phyloP scores from a whole-genome alignment of 306 rosid species.

The Quercus gilva region DNA sequence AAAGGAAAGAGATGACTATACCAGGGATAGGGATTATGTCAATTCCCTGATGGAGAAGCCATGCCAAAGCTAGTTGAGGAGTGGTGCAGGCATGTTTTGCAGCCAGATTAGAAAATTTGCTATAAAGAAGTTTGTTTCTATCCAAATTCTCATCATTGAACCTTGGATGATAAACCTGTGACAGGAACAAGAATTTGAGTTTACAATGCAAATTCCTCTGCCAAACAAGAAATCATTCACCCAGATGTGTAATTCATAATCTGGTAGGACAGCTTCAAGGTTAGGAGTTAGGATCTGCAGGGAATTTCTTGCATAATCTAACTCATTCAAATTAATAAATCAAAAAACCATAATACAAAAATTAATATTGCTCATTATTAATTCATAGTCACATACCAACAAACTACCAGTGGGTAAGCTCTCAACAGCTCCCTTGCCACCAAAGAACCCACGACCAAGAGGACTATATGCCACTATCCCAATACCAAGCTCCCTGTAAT shows the following conservation, averaged over 20 bases:
- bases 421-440: conserved; percentile 64
- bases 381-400: conserved; percentile 32
- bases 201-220: background rate
- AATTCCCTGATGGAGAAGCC: conserved; percentile 70
- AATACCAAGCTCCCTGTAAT: conserved; percentile 58
- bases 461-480: conserved; percentile 74
- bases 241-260: background rate
- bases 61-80: conserved; percentile 68
- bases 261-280: too few relatives aligned
- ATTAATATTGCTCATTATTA: background rate
- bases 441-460: conserved; percentile 72
- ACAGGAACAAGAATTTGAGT: conserved; percentile 5
- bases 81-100: conserved; percentile 51
- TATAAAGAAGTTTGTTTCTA: conserved; percentile 51
- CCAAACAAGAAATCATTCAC: background rate
- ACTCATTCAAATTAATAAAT: background rate
- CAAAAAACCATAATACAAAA: conserved; percentile 1
- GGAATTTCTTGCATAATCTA: too few relatives aligned
- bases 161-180: conserved; percentile 58
- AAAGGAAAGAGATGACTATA: conserved; percentile 14
- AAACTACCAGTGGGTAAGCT: conserved; percentile 50
- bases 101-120: conserved; percentile 44
- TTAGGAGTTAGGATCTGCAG: too few relatives aligned
- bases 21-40: conserved; percentile 74
- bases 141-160: conserved; percentile 63